Conservation (phyloP, 257 asterid genomes). For the Handroanthus guayacan region DNA sequence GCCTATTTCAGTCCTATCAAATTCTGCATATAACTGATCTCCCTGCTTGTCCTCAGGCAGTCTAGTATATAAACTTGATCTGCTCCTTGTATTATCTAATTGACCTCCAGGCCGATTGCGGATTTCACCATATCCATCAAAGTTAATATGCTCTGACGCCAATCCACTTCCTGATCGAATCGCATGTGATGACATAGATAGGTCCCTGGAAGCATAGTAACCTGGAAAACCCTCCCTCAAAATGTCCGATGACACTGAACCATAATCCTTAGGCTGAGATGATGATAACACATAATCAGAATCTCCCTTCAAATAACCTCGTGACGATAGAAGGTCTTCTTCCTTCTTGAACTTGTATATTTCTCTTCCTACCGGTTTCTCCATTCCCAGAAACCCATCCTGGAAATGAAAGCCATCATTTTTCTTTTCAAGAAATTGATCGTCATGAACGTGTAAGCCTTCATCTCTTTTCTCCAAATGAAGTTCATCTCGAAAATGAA, state of each 20-base stretch:
- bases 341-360: constrained; percentile 37
- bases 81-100: constrained; percentile 47
- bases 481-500: constrained; percentile 35
- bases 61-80: constrained; percentile 46
- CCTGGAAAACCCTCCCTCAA: constrained; percentile 40
- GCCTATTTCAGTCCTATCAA: constrained; percentile 33
- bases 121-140: constrained; percentile 47
- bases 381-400: constrained; percentile 39
- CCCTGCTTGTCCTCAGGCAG: constrained; percentile 46
- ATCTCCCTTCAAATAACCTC: constrained; percentile 40
- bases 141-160: constrained; percentile 41
- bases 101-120: constrained; percentile 41
- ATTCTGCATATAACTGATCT: constrained; percentile 44
- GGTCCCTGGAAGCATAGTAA: constrained; percentile 39
- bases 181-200: constrained; percentile 40
- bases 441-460: constrained; percentile 37
- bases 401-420: constrained; percentile 40
- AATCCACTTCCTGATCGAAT: constrained; percentile 38
- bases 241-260: constrained; percentile 27
- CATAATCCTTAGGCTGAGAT: constrained; percentile 46
- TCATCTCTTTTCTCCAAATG: constrained; percentile 46
- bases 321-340: constrained; percentile 40
- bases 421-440: constrained; percentile 39
- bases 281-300: constrained; percentile 44
- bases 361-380: constrained; percentile 40